A percentile compares a stretch with the other conserved stretches of the same genome.
phyloP scores from a whole-genome alignment of 2,329 filamentous ascomycete genomes.

The Sporothrix mexicana region DNA sequence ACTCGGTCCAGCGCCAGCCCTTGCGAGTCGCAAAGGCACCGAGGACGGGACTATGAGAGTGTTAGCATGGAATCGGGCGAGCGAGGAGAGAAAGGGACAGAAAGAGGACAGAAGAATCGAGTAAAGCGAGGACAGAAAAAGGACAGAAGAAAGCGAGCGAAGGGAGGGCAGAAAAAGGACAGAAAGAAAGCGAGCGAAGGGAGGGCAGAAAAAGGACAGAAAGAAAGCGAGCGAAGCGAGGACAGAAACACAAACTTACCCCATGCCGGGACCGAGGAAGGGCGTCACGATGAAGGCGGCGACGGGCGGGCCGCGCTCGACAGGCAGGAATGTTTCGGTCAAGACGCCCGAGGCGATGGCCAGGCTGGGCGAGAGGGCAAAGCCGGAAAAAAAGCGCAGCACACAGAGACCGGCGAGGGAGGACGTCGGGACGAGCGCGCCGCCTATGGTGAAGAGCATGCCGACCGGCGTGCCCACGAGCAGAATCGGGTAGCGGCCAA shows the following conservation, averaged over 20 bases:
- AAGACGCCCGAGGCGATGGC: constrained; percentile 58
- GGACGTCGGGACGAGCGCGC: constrained; percentile 54
- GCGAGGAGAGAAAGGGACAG: no score
- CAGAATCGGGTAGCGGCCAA: constrained; percentile 62
- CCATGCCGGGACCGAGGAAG: constrained; percentile 59
- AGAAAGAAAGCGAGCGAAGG: no score
- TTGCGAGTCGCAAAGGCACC: constrained; percentile 56
- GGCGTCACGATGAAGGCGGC: constrained; percentile 57
- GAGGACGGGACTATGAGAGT: constrained; percentile 50
- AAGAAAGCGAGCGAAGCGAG: no score
- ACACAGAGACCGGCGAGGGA: constrained; percentile 57
- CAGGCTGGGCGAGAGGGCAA: constrained; percentile 56
- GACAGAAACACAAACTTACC: constrained; percentile 46
- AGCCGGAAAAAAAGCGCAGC: constrained; percentile 62
- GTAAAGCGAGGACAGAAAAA: no score
- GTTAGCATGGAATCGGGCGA: constrained; percentile 15
- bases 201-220: no score
- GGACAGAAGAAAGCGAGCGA: no score
- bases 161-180: no score
- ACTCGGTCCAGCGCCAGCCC: constrained; percentile 62
- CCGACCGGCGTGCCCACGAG: constrained; percentile 53
- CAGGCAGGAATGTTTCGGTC: constrained; percentile 54
- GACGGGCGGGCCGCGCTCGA: constrained; percentile 51
- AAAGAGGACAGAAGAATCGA: no score
- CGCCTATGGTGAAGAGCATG: constrained; percentile 62